Evolutionary conservation across 1,284 basidiomycete genomes (phyloP).

Genomic region (Filobasidium uniguttulatum): DNA sequence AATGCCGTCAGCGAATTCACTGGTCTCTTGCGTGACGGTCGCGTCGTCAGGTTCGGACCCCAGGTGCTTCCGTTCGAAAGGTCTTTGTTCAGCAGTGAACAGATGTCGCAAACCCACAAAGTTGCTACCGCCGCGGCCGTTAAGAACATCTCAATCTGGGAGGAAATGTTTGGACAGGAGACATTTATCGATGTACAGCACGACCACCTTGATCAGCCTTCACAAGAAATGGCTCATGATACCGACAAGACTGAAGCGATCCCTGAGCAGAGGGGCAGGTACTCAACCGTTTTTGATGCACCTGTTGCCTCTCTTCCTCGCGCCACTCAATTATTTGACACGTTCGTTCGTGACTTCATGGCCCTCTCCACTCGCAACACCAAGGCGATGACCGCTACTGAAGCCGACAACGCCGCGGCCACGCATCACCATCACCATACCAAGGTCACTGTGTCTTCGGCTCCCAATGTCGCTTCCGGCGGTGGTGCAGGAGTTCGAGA

Average conservation of each 20-base stretch:
- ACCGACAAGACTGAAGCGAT: background rate
- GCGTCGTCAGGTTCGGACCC: slow-evolving; percentile 4
- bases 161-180: slow-evolving; percentile 38
- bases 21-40: slow-evolving; percentile 6
- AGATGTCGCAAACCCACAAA: slow-evolving; percentile 1
- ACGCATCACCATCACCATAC: too few species aligned
- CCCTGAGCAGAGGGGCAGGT: slow-evolving; percentile 11
- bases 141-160: slow-evolving; percentile 30
- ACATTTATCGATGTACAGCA: slow-evolving; percentile 29
- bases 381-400: background rate
- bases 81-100: too few species aligned
- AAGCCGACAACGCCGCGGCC: background rate
- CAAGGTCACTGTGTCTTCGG: background rate
- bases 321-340: slow-evolving; percentile 57
- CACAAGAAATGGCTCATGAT: background rate
- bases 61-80: slow-evolving; percentile 10
- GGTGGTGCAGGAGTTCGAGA: background rate
- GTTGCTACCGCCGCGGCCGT: slow-evolving; percentile 1
- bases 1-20: slow-evolving; percentile 2
- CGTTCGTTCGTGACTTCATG: slow-evolving; percentile 55
- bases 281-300: slow-evolving; percentile 47
- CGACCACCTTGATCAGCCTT: background rate
- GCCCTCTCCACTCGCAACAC: slow-evolving; percentile 1
- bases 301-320: slow-evolving; percentile 71
- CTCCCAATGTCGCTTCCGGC: background rate